A percentile compares a stretch with the other conserved stretches of the same genome.
phyloP scores from a whole-genome alignment of 176 grass and related monocot genomes.

The Carex scoparia region DNA sequence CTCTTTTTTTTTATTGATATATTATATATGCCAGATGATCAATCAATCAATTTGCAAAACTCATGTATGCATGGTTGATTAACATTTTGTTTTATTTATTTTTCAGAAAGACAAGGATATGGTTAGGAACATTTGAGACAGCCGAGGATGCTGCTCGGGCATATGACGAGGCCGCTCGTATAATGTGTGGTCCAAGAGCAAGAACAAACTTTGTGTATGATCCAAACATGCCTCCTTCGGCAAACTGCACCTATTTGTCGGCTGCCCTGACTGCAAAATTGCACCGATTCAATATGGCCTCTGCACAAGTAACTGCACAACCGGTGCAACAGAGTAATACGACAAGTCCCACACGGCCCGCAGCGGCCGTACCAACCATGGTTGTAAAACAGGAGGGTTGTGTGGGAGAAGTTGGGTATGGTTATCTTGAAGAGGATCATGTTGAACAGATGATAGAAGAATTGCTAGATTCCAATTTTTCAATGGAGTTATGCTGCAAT shows the following conservation, averaged over 20 bases:
- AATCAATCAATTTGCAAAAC: not conserved
- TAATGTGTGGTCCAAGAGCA: constrained; percentile 80
- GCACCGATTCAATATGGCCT: constrained; percentile 72
- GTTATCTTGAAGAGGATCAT: constrained; percentile 74
- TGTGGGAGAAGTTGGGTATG: constrained; percentile 29
- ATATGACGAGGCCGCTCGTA: constrained; percentile 91
- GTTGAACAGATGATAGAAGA: constrained; percentile 99
- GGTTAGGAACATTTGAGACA: constrained; percentile 98
- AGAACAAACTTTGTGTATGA: constrained; percentile 76
- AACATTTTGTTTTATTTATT: not conserved
- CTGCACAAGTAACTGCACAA: constrained; percentile 36
- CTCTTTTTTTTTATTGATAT: not conserved
- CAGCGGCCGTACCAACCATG: not conserved
- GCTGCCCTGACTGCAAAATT: constrained; percentile 73
- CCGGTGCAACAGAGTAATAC: constrained; percentile 24
- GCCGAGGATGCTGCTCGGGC: constrained; percentile 88
- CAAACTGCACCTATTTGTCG: constrained; percentile 47
- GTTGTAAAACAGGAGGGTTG: not conserved
- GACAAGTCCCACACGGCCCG: not conserved
- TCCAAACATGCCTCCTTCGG: not conserved
- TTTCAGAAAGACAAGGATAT: constrained; percentile 94
- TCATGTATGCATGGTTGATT: not conserved
- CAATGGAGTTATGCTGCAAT: constrained; percentile 82
- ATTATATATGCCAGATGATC: not conserved
- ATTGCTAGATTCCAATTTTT: constrained; percentile 84